Base-by-base conservation (phyloP, 176 grass and related monocot genomes). In the Carex myosuroides region DNA sequence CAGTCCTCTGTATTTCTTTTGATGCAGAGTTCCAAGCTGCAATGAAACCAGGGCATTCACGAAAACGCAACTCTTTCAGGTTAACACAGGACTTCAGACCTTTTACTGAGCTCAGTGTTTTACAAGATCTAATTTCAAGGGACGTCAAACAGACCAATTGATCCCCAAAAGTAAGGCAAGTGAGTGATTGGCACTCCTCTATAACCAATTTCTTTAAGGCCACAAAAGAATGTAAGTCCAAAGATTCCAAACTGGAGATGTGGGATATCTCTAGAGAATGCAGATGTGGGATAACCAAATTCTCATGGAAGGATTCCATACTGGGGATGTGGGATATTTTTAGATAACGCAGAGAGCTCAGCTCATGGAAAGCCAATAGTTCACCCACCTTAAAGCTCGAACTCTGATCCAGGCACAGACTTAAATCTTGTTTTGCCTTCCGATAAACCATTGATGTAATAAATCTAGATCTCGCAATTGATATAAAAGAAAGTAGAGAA, bases 21-120 rank as follows among this genome's bases (percentile, higher is more conserved):
- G 8, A 68, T 2, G 55, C 16, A 37, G 2, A 3, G 59, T 35
- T 9, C 6, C 32, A 18, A 22, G 0, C 13, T 1, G 5, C 21
- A 59, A 59, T 59, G 20, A 86, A 11, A 35, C 4, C 1, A 3
- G 60, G 69, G 8, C 68, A 84, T 0, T 0, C 0, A 0, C 0
- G 0, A 70, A 72, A 1, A 7, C 22, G 0, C 78, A 91, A 66
- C 17, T 3, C 0, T 70, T 16, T 68, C 5, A 91, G 62, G 7
- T 37, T 4, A 3, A 11, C 13, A 5, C 79, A 55, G 39, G 5
- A 88, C 55, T 26, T 17, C 18, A 83, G 10, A 52, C 86, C 89
- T 48, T 82, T 65, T 24, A 90, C 3, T 32, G 60, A 0, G 0
- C 7, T 0, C 0, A 91, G 59, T 0, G 35, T 67, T 18, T 0